Base-by-base conservation (phyloP, 768 basidiomycete species). In the Leccinellum albellum region DNA sequence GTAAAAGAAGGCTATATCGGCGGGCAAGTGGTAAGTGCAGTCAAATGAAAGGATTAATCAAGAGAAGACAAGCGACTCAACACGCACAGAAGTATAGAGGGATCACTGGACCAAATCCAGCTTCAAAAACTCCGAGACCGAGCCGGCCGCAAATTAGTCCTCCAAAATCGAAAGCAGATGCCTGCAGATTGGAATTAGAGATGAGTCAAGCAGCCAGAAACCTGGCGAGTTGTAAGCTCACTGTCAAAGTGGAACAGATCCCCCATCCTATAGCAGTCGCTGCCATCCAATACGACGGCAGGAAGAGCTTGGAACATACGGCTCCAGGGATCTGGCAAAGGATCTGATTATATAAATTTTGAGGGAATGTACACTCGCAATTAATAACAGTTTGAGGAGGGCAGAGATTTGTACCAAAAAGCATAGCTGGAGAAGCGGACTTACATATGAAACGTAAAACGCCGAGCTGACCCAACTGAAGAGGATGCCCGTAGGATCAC, bases 381-480 rank as follows among this genome's bases (percentile, higher is more conserved):
- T 23, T 15, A 24, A 21, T 21, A 21, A 23, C 23, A 2, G 23
- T 45, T 23, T 9, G 6, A 45, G 23, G 14, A 8, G n/a, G 23
- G 21, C 14, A 45, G 7, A 23, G 1, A 45, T 21, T 3, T 45
- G 23, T 23, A 45, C 44, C 23, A 45, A 23, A 45, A 45, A 23
- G 31, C 2, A 31, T 14, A 47, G 4, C 17, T 24, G 26, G 26
- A 47, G 21, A 24, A 23, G 9, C 24, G 26, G 26, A 1, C 81
- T 56, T 55, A 87, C 88, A 64, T 91, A 91, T 59, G 90, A 82
- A 64, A 91, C 85, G 75, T 85, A 91, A 73, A 91, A 92, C 3
- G 78, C 79, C 2, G 88, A 89, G 62, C 81, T 87, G 44, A 87
- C 74, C 89, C 88, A 91, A 66, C 88, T 83, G 65, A 83, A 91